Base-by-base conservation (phyloP, 2,329 filamentous ascomycete species). In the Aspergillus sp. region DNA sequence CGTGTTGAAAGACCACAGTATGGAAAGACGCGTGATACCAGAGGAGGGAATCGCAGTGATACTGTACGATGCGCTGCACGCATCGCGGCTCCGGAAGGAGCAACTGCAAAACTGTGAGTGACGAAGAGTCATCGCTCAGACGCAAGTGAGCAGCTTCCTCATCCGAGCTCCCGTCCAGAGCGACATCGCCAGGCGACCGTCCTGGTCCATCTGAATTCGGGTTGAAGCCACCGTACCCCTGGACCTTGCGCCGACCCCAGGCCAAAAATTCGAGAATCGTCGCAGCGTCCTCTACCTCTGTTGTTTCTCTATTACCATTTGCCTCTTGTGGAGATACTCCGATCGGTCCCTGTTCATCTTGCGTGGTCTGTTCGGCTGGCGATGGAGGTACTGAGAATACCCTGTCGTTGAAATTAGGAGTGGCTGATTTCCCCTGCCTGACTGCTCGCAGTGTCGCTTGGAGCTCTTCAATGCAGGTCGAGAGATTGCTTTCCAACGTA, bases 251-350 rank as follows among this genome's bases (percentile, higher is more conserved):
- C n/a, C 80, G 75, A 8, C 81, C 81, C 81, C 81, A 83, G 1
- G 81, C 80, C 2, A 82, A 71, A 52, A 82, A 83, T 58, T 83
- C 81, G 0, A 83, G 73, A 3, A 82, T 79, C 2, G 80, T 81
- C 1, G 79, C 80, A 1, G 79, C 79, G 41, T 68, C 66, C 81
- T 79, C 63, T 71, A 74, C 56, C 67, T 72, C 54, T 5, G 41
- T n/a, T 13, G 53, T 15, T 4, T 55, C 53, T 13, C 9, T 45
- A 8, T 30, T 45, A 22, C 43, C 1, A 9, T 1, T 38, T 7
- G 31, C 15, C 15, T 11, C 31, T 38, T 38, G 31, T 13, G 31
- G 31, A 38, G 31, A 13, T 38, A 4, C 7, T 8, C 4, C 31
- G 15, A 38, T 11, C 31, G 15, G 9, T 2, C 7, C 31, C 15